phyloP scores from a whole-genome alignment of 495 filamentous ascomycete species.

The Annulohypoxylon nitens region DNA sequence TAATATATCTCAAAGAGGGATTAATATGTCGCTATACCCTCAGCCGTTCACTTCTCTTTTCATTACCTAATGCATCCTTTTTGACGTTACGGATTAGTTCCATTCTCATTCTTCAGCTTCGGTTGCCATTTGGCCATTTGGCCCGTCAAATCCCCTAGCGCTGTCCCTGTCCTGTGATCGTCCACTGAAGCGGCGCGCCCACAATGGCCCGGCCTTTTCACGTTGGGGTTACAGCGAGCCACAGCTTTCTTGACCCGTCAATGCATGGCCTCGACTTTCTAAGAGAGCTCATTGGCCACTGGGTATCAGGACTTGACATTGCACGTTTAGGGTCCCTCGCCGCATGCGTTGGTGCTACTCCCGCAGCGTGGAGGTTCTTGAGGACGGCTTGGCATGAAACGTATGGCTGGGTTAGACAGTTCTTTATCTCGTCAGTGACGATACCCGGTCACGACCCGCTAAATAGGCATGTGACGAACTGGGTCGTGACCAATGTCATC shows the following conservation, averaged over 20 bases:
- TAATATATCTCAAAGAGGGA: slow-evolving; percentile 41
- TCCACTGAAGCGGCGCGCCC: slow-evolving; percentile 24
- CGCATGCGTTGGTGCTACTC: slow-evolving; percentile 48
- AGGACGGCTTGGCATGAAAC: slow-evolving; percentile 48
- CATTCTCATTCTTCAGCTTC: slow-evolving; percentile 16
- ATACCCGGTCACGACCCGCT: slow-evolving; percentile 58
- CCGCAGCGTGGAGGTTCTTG: slow-evolving; percentile 49
- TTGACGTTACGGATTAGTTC: slow-evolving; percentile 17
- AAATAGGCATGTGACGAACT: slow-evolving; percentile 60
- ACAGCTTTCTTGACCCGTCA: slow-evolving; percentile 43
- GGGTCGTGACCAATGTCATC: slow-evolving; percentile 58
- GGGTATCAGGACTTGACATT: slow-evolving; percentile 49
- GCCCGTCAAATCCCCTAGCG: slow-evolving; percentile 3
- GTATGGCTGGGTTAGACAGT: slow-evolving; percentile 58
- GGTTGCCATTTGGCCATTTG: slow-evolving; percentile 4
- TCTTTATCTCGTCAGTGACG: slow-evolving; percentile 58
- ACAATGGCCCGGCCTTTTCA: slow-evolving; percentile 46
- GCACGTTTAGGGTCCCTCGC: slow-evolving; percentile 51
- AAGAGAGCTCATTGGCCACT: slow-evolving; percentile 47
- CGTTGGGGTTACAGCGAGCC: slow-evolving; percentile 44
- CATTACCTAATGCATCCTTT: slow-evolving; percentile 29
- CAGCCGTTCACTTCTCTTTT: slow-evolving; percentile 19
- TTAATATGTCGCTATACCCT: slow-evolving; percentile 53
- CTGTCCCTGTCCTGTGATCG: slow-evolving; percentile 20
- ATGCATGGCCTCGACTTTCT: slow-evolving; percentile 47